These are phyloP conservation scores for Pelargonium nanum DNA, from an alignment of 345 rosid species.

Conservation along the genomic window DNA sequence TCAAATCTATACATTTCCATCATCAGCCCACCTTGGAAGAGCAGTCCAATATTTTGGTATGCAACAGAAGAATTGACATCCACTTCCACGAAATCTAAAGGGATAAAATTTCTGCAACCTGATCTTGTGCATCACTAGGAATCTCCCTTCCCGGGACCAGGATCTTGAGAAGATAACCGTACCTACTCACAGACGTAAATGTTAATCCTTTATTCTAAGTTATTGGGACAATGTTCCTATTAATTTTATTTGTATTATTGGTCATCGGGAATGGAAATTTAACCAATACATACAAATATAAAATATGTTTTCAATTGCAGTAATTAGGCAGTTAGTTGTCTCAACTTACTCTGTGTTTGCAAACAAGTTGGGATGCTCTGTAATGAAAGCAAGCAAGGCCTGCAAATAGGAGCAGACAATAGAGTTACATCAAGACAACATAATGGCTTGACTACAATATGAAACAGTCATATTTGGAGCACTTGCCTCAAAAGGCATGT, in stretches of 20 bases:
- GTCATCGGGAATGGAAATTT: too few relatives aligned
- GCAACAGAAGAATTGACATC: background rate
- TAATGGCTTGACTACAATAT: background rate
- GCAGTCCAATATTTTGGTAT: too few relatives aligned
- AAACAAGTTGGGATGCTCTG: slow-evolving; percentile 62
- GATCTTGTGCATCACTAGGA: slow-evolving; percentile 63
- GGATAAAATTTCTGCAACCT: slow-evolving; percentile 51
- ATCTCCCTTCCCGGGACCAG: slow-evolving; percentile 84
- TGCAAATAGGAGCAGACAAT: slow-evolving; percentile 19
- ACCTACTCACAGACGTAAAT: slow-evolving; percentile 35
- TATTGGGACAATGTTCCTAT: background rate
- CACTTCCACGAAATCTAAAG: slow-evolving; percentile 16
- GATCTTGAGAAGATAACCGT: slow-evolving; percentile 62
- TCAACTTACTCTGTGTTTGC: slow-evolving; percentile 57
- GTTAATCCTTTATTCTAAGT: too few relatives aligned
- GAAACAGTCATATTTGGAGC: background rate
- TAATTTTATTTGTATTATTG: too few relatives aligned
- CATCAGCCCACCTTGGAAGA: background rate
- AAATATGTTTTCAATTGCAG: background rate
- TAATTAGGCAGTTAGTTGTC: background rate
- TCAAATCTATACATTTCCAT: background rate
- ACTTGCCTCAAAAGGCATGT: slow-evolving; percentile 95
- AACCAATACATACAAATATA: too few relatives aligned
- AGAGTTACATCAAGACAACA: background rate
- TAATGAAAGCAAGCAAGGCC: slow-evolving; percentile 83